Base-by-base conservation (phyloP, 73 alveolate genomes). In the Paramecium sexaurelia region DNA sequence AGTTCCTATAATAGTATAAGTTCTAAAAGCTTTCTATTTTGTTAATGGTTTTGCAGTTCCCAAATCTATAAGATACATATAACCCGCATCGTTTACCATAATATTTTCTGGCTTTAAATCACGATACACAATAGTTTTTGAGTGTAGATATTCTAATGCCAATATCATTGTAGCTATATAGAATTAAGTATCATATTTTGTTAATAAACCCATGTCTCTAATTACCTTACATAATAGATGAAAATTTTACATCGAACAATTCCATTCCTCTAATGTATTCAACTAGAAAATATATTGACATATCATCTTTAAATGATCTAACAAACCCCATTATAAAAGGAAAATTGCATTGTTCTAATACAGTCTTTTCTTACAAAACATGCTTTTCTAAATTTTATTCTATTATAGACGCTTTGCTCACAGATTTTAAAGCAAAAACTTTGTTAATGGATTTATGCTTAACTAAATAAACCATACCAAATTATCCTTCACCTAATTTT, bases 81-180 rank as follows among this genome's bases (percentile, higher is more conserved):
- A 91, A 8, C 98, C 98, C 8, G 95, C 91, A n/a, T 84, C 96
- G 85, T 96, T 96, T 66, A 96, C 92, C 95, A 96, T 92, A 5
- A 96, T 83, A 91, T 96, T 96, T 75, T 96, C 96, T 0, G 98
- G 98, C 40, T 95, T 95, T 61, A 96, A 55, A 92, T 96, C 98
- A 19, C 98, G 43, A 71, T 95, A 95, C 6, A 92, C 84, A 27
- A 95, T 89, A 29, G 91, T 73, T 66, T 75, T 92, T 35, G 91
- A 93, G 67, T 96, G 98, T 88, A 96, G 55, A 85, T 95, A 94
- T 90, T 95, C 96, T 36, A 96, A 67, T 11, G 68, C 45, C 8
- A 45, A 55, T 7, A 91, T 87, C 85, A 87, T 41, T 1, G 94
- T 47, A 24, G 88, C 86, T 5, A 86, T 26, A 36, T 93, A 93